Base-by-base conservation (phyloP, 2,329 filamentous ascomycete genomes). In the Cyphellophora attinorum region DNA sequence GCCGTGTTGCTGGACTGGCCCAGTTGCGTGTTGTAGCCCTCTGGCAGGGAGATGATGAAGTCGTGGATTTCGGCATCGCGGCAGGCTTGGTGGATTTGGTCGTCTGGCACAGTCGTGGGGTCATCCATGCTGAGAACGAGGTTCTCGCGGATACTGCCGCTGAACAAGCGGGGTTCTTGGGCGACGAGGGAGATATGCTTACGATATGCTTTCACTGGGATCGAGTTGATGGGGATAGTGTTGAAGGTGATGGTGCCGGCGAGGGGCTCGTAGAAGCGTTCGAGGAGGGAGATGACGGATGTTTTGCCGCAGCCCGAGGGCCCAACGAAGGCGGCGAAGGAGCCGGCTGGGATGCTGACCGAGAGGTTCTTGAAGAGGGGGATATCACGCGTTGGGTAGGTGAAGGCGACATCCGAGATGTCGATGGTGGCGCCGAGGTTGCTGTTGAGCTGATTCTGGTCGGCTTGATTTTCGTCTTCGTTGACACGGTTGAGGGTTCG, bases 381-480 rank as follows among this genome's bases (percentile, higher is more conserved):
- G 1, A 49, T 38, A 6, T 54, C 46, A 11, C 53, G 52, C 0
- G 53, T 53, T 1, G 55, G 43, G 37, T 62, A 63, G 44, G 55
- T 45, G 51, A 63, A 62, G 3, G 46, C 36, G 11, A 62, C 47
- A 4, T 53, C 38, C 8, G 47, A 39, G 27, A 62, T 49, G 12
- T 57, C 50, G 8, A 62, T 46, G 12, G 41, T 44, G n/a, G 51
- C 51, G 19, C 49, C 54, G 3, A 46, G 38, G 16, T 42, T 40
- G 15, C 39, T 29, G 13, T 34, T 29, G 8, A 31, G 29, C 4
- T 19, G 14, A 11, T 29, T 29, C 10, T 40, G 35, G 17, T 29
- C 14, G 6, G 18, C 12, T 13, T 19, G 46, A 94, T 88, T 3
- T 64, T 59, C 0, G 88, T 86, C 47, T 79, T 72, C 14, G 23